These are phyloP conservation scores for Eutrema japonicum DNA, from an alignment of 345 rosid species.

Conservation along the genomic window DNA sequence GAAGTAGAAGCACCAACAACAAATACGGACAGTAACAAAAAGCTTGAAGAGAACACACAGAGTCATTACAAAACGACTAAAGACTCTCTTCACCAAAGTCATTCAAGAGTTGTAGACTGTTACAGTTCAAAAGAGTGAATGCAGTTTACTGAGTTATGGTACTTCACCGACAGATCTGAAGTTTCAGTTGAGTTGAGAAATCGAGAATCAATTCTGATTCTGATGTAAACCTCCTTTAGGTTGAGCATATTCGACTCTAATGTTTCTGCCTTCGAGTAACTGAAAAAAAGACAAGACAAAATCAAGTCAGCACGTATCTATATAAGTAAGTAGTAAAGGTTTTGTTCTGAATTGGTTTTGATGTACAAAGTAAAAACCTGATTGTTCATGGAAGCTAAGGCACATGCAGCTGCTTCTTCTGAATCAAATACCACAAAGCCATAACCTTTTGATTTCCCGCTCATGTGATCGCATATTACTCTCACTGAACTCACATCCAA, in stretches of 20 bases:
- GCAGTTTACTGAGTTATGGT: background rate
- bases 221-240: conserved; percentile 35
- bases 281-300: conserved; percentile 38
- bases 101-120: background rate
- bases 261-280: conserved; percentile 72
- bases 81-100: conserved; percentile 1
- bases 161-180: background rate
- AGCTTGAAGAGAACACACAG: conserved; percentile 2
- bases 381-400: conserved; percentile 66
- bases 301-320: background rate
- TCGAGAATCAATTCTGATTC: background rate
- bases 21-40: background rate
- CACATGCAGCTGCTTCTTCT: conserved; percentile 61
- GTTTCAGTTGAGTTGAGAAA: background rate
- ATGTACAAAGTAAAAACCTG: conserved; percentile 47
- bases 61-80: background rate
- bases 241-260: conserved; percentile 58
- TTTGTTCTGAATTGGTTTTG: background rate
- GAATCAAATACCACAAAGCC: conserved; percentile 67
- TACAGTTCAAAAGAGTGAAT: background rate
- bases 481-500: conserved; percentile 47
- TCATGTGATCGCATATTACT: conserved; percentile 68
- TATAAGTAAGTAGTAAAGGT: background rate
- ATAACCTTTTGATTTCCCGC: conserved; percentile 73
- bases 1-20: conserved; percentile 20